Percentiles rank a stretch among this genome's conserved stretches.
phyloP scores from a whole-genome alignment of 345 rosid species.

The Gossypium longicalyx region DNA sequence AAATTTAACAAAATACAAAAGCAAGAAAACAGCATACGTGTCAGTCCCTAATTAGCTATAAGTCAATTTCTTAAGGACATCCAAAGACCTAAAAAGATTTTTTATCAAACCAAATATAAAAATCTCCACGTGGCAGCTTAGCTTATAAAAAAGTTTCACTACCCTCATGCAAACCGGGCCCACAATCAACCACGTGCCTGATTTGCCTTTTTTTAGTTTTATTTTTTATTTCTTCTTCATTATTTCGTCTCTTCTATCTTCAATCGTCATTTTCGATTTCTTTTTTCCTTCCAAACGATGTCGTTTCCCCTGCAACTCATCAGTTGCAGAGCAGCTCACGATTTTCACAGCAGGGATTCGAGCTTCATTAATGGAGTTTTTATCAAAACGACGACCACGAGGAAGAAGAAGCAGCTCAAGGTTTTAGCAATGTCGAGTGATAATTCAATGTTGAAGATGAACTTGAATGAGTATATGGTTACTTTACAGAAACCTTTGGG shows the following conservation, averaged over 20 bases:
- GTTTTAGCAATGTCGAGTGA: constrained; percentile 44
- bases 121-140: constrained; percentile 20
- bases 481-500: constrained; percentile 84
- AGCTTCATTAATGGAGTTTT: constrained; percentile 24
- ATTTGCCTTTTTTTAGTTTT: neutral
- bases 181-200: constrained; percentile 38
- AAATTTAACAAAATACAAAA: neutral
- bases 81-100: neutral
- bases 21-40: neutral
- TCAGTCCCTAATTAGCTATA: neutral
- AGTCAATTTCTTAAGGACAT: neutral
- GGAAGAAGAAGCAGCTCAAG: constrained; percentile 14
- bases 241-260: constrained; percentile 6
- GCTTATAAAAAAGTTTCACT: neutral
- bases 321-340: constrained; percentile 38
- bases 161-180: constrained; percentile 9
- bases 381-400: neutral
- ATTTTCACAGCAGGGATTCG: constrained; percentile 27
- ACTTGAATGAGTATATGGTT: constrained; percentile 92
- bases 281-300: neutral
- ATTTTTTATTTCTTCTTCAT: neutral
- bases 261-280: neutral
- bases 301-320: constrained; percentile 40
- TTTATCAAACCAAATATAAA: neutral
- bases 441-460: constrained; percentile 48